Base-by-base conservation (phyloP, 2,329 filamentous ascomycete species). In the Celoporthe dispersa region DNA sequence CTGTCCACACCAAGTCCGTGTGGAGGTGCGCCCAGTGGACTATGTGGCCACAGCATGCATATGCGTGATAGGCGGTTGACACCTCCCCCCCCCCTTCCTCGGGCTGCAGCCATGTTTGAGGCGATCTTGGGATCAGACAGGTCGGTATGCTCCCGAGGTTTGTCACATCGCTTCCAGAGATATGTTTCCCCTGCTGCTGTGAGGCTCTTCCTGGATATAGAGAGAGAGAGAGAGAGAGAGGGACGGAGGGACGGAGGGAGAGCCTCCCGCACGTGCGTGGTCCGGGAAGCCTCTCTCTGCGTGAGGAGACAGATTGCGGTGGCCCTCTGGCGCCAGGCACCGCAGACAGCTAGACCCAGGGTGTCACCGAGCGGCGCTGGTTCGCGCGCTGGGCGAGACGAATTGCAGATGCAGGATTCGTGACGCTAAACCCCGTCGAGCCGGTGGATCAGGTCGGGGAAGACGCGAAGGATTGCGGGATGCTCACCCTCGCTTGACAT, bases 381-480 rank as follows among this genome's bases (percentile, higher is more conserved):
- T 6, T 31, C 28, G 12, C 53, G 53, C 53, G 53, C 53, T 57
- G 28, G 44, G 25, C 28, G 53, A 57, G 53, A 55, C 33, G 19
- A 8, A 57, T 60, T 60, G 31, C 57, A 11, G 22, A 60, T 35
- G 33, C 19, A 60, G 57, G 57, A 60, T 60, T 60, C 31, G 33
- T n/a, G 33, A 9, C 57, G 57, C 57, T 37, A 60, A 60, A 35
- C 33, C 33, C 37, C 33, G 33, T 37, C 19, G 31, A 60, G 33
- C 19, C 6, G 33, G 22, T 60, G 57, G 31, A 60, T 60, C 57
- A 60, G 57, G 57, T n/a, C 33, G 31, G 57, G 57, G 31, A 60
- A 60, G 16, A 60, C 33, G 57, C 57, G 57, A 35, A 60, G 57
- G 57, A 60, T 60, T 60, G 57, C 57, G 57, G 57, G 31, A 60